phyloP scores from a whole-genome alignment of 2,329 filamentous ascomycete species.

The Cordyceps farinosa region DNA sequence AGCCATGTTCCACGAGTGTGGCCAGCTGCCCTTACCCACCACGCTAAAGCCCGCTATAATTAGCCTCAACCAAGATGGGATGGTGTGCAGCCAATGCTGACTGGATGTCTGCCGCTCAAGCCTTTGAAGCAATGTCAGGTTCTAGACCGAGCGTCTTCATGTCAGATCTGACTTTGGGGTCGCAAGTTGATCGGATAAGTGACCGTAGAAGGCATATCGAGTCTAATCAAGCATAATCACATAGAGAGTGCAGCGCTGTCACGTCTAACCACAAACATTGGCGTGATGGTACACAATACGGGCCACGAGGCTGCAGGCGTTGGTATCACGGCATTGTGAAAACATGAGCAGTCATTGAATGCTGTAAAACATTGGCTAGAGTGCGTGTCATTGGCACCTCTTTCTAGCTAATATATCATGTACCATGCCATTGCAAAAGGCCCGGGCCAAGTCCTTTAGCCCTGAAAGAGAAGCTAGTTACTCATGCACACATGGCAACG shows the following conservation, averaged over 20 bases:
- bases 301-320: not conserved
- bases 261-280: not conserved
- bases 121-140: not conserved
- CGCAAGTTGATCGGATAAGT: too few relatives aligned
- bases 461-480: not conserved
- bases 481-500: not conserved
- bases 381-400: not conserved
- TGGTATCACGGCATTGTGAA: not conserved
- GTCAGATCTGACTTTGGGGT: not conserved
- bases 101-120: not conserved
- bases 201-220: not conserved
- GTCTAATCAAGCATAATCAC: not conserved
- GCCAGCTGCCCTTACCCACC: constrained; percentile 13
- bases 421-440: not conserved
- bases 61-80: not conserved
- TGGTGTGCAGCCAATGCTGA: not conserved
- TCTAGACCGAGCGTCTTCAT: not conserved
- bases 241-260: not conserved
- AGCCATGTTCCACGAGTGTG: constrained; percentile 1
- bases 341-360: not conserved
- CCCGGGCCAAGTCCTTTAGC: not conserved
- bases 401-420: not conserved
- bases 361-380: not conserved
- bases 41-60: constrained; percentile 5
- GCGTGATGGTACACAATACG: not conserved